phyloP scores from a whole-genome alignment of 805 yeast species.

The Candida ponderosae region DNA sequence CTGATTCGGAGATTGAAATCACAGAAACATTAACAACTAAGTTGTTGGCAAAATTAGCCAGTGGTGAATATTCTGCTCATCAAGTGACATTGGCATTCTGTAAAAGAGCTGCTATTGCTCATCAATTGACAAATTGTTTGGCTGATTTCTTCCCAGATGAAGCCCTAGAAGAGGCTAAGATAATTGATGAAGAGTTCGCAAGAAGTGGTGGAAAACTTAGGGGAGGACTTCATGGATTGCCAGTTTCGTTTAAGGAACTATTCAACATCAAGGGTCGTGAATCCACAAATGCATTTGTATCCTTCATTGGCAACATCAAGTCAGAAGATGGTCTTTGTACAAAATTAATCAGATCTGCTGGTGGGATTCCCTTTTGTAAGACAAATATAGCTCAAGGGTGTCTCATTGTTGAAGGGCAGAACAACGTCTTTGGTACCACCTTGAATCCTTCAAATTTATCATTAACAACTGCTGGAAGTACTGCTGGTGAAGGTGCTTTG shows the following conservation, averaged over 20 bases:
- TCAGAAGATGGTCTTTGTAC: not conserved
- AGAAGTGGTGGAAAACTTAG: conserved; percentile 39
- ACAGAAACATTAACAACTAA: conserved; percentile 10
- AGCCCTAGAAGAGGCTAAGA: conserved; percentile 47
- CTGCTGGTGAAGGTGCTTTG: conserved; percentile 54
- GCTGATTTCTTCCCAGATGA: conserved; percentile 57
- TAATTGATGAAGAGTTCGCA: conserved; percentile 42
- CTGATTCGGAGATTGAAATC: conserved; percentile 17
- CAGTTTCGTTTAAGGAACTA: conserved; percentile 61
- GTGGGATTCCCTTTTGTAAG: conserved; percentile 43
- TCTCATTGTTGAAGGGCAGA: conserved; percentile 49
- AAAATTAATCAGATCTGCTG: conserved; percentile 21
- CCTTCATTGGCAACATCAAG: conserved; percentile 22
- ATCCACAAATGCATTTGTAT: conserved; percentile 54
- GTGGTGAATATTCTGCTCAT: conserved; percentile 25
- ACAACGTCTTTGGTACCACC: conserved; percentile 43
- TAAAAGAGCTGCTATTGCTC: conserved; percentile 49
- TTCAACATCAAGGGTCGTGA: conserved; percentile 40
- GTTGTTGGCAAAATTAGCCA: conserved; percentile 12
- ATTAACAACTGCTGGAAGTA: conserved; percentile 48
- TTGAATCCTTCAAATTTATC: conserved; percentile 40
- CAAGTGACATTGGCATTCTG: conserved; percentile 7
- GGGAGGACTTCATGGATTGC: conserved; percentile 68
- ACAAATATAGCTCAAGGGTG: conserved; percentile 51
- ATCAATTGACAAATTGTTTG: conserved; percentile 50